A percentile compares a stretch with the other conserved stretches of the same genome.
Conservation (phyloP, 768 basidiomycete genomes). For the Dentipellis sp. region DNA sequence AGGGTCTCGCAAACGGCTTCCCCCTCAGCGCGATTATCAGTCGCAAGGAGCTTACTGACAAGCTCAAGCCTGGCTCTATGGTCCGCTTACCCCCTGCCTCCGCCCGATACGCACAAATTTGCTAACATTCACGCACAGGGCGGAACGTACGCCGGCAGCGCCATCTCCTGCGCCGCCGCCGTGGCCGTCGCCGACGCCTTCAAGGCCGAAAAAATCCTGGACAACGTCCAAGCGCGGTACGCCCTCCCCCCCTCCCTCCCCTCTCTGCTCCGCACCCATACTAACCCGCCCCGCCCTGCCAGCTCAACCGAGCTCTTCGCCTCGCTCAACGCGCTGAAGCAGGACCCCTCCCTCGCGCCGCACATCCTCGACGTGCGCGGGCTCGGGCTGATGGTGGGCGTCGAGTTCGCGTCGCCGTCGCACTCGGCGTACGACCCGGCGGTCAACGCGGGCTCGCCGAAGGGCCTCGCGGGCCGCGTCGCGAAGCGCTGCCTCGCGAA, state of each 20-base stretch:
- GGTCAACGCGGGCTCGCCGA: slow-evolving; percentile 27
- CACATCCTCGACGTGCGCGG: slow-evolving; percentile 85
- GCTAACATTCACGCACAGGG: slow-evolving; percentile 33
- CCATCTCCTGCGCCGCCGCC: slow-evolving; percentile 87
- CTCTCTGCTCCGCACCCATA: not conserved
- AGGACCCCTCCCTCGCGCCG: slow-evolving; percentile 39
- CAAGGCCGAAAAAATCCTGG: slow-evolving; percentile 69
- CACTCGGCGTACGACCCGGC: slow-evolving; percentile 42
- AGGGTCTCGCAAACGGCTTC: slow-evolving; percentile 89
- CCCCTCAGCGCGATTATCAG: slow-evolving; percentile 84
- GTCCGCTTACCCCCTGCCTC: slow-evolving; percentile 25
- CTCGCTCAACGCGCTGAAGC: slow-evolving; percentile 45
- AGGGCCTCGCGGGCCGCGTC: slow-evolving; percentile 58
- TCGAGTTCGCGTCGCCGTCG: slow-evolving; percentile 66
- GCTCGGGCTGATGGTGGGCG: slow-evolving; percentile 79
- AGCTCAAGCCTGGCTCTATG: slow-evolving; percentile 71
- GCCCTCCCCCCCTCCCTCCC: slow-evolving; percentile 2
- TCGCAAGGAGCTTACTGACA: slow-evolving; percentile 73
- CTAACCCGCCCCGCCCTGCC: not conserved
- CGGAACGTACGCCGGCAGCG: slow-evolving; percentile 89
- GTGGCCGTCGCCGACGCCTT: slow-evolving; percentile 74
- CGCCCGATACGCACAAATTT: not conserved
- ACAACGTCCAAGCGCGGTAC: slow-evolving; percentile 69
- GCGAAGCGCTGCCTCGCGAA: slow-evolving; percentile 77
- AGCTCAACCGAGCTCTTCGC: slow-evolving; percentile 69